Percentiles rank a stretch among this genome's conserved stretches.
phyloP scores from a whole-genome alignment of 306 rosid species.

The Fragaria ananassa region DNA sequence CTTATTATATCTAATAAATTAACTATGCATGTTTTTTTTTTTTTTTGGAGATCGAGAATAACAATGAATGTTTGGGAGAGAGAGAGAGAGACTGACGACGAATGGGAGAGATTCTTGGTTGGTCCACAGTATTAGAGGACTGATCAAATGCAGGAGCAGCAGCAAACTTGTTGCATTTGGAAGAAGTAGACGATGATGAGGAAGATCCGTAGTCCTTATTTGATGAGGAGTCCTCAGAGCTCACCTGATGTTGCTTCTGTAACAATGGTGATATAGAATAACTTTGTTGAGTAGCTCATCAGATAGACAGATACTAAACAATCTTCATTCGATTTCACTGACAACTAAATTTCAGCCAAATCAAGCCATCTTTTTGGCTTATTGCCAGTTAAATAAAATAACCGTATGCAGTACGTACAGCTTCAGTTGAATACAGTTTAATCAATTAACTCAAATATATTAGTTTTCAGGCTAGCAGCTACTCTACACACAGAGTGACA shows the following conservation, averaged over 20 bases:
- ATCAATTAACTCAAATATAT: neutral
- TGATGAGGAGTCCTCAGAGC: constrained; percentile 55
- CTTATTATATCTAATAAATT: neutral
- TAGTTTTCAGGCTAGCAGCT: neutral
- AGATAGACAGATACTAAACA: neutral
- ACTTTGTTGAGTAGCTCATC: neutral
- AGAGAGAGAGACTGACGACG: constrained; percentile 60
- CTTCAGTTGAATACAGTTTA: neutral
- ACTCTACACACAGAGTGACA: neutral
- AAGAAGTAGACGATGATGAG: constrained; percentile 52
- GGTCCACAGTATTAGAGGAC: constrained; percentile 29
- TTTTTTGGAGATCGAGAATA: too few relatives aligned
- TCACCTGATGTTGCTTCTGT: constrained; percentile 51
- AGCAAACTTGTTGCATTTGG: constrained; percentile 53
- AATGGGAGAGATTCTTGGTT: constrained; percentile 72
- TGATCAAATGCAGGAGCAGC: constrained; percentile 41
- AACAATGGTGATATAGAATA: neutral
- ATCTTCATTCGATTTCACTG: neutral
- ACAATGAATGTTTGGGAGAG: neutral
- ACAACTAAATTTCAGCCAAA: neutral
- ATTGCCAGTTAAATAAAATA: neutral
- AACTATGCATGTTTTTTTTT: too few relatives aligned
- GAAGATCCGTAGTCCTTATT: constrained; percentile 58
- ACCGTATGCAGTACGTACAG: neutral
- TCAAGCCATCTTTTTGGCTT: neutral